Percentiles rank a stretch among this genome's conserved stretches.
These are phyloP conservation scores for Meyerozyma elateridarum DNA, from an alignment of 1,139 yeast genomes.

Conservation along the genomic window DNA sequence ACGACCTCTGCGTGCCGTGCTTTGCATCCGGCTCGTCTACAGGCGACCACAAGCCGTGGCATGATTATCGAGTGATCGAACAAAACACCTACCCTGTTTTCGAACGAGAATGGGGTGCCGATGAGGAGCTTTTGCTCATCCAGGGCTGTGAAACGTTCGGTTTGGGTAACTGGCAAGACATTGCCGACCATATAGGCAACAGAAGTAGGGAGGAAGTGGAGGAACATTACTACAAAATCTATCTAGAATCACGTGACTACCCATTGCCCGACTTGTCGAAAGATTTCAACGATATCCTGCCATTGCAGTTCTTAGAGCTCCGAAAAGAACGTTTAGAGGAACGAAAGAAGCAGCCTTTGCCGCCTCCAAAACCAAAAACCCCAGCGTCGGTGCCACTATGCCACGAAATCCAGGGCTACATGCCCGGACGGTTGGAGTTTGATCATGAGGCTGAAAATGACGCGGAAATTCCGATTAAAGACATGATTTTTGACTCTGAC, in stretches of 20 bases:
- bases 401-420: conserved; percentile 94
- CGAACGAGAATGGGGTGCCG: conserved; percentile 95
- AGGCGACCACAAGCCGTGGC: conserved; percentile 90
- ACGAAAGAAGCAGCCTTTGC: conserved; percentile 60
- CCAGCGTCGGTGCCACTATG: conserved; percentile 92
- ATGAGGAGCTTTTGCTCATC: conserved; percentile 81
- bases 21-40: conserved; percentile 79
- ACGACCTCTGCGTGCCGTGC: conserved; percentile 94
- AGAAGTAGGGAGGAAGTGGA: conserved; percentile 89
- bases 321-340: conserved; percentile 67
- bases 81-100: conserved; percentile 94
- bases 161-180: conserved; percentile 95
- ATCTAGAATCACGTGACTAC: conserved; percentile 63
- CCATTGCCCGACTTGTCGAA: conserved; percentile 81
- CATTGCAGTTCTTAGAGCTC: conserved; percentile 63
- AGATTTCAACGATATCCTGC: conserved; percentile 57
- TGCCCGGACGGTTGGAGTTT: conserved; percentile 98
- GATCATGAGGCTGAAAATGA: conserved; percentile 96
- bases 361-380: conserved; percentile 79
- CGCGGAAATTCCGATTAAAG: conserved; percentile 90
- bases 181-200: conserved; percentile 92
- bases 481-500: conserved; percentile 92
- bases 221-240: conserved; percentile 69
- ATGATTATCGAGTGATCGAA: conserved; percentile 86
- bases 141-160: conserved; percentile 93